A percentile compares a stretch with the other conserved stretches of the same genome.
Conservation (phyloP, 495 filamentous ascomycete genomes). For the Delitschia confertaspora region DNA sequence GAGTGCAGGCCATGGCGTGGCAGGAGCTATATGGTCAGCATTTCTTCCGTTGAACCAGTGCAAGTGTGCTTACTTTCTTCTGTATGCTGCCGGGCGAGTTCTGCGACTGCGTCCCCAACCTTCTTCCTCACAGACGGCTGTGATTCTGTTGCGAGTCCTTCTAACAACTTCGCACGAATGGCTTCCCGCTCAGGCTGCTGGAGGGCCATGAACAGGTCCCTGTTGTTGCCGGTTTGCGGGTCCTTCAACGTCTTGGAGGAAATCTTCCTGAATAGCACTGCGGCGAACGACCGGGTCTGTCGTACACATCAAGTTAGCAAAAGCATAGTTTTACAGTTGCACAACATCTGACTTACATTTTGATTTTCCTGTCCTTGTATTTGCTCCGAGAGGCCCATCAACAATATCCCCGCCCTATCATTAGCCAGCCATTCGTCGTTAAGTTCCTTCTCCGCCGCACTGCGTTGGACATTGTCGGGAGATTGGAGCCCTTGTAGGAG, state of each 20-base stretch:
- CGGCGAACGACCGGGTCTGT: conserved; percentile 78
- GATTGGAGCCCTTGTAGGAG: conserved; percentile 80
- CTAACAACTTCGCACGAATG: conserved; percentile 74
- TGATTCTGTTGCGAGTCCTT: conserved; percentile 61
- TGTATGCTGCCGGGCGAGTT: conserved; percentile 87
- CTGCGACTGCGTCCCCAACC: conserved; percentile 91
- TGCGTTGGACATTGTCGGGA: conserved; percentile 76
- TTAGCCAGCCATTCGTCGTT: conserved; percentile 83
- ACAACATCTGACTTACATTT: too few species aligned
- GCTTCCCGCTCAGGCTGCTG: conserved; percentile 57
- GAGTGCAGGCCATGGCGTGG: conserved; percentile 83
- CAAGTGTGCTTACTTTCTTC: conserved; percentile 58
- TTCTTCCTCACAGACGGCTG: conserved; percentile 75
- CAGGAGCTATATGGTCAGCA: conserved; percentile 38
- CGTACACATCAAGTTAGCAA: not conserved
- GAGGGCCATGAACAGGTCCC: conserved; percentile 76
- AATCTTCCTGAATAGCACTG: conserved; percentile 91
- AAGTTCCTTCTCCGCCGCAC: conserved; percentile 79
- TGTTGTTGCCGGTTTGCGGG: conserved; percentile 55
- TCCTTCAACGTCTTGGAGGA: conserved; percentile 77
- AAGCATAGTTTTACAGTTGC: not conserved
- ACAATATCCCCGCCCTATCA: conserved; percentile 67
- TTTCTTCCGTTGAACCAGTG: conserved; percentile 1
- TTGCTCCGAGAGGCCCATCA: conserved; percentile 93
- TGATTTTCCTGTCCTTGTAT: conserved; percentile 63